A percentile compares a stretch with the other conserved stretches of the same genome.
Conservation (phyloP, 805 yeast species). For the Candida pseudofarinosa region DNA sequence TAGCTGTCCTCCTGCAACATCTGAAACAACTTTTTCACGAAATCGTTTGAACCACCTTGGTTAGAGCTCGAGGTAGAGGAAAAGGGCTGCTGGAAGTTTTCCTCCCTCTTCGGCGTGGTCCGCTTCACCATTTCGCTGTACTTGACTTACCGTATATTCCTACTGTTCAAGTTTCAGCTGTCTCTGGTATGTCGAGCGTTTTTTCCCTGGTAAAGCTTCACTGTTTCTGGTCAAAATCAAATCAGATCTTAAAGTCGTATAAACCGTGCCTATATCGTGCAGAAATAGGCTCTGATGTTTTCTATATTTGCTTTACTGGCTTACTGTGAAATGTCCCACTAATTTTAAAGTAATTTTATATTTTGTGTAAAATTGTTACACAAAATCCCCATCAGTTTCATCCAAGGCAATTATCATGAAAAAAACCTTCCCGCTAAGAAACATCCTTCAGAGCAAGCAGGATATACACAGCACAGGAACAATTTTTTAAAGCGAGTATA, state of each 20-base stretch:
- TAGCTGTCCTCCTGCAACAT: constrained; percentile 85
- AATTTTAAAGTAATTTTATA: not conserved
- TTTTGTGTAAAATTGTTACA: not conserved
- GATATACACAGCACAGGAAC: too few relatives aligned
- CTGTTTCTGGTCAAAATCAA: not conserved
- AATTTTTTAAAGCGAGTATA: too few relatives aligned
- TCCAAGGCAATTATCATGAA: too few relatives aligned
- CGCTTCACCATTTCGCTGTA: constrained; percentile 1
- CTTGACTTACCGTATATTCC: not conserved
- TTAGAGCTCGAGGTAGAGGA: constrained; percentile 23
- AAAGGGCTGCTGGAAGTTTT: constrained; percentile 2
- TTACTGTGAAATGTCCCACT: not conserved
- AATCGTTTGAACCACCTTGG: constrained; percentile 62
- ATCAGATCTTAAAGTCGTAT: not conserved
- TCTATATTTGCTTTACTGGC: not conserved
- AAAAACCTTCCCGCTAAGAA: too few relatives aligned
- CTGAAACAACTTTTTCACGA: constrained; percentile 71
- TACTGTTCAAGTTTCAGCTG: not conserved
- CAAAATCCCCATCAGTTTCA: too few relatives aligned
- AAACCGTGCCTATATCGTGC: not conserved
- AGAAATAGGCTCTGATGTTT: not conserved
- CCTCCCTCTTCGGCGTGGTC: constrained; percentile 5
- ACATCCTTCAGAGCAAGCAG: too few relatives aligned
- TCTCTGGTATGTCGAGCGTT: too few relatives aligned
- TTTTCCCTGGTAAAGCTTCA: not conserved